Base-by-base conservation (phyloP, 2,329 filamentous ascomycete species). In the Colletotrichum caudatum region DNA sequence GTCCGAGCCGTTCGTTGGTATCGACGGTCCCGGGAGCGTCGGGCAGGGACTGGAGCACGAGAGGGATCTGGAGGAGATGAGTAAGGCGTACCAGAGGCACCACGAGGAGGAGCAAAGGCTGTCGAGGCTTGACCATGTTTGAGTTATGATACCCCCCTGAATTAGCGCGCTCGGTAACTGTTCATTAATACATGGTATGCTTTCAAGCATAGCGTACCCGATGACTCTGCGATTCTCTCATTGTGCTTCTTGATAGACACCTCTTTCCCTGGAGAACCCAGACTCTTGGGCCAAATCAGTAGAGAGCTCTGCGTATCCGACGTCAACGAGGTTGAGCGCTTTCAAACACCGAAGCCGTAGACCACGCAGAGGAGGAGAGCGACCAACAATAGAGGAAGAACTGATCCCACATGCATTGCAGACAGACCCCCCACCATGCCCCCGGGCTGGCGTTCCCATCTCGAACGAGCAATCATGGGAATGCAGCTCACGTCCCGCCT, bases 71-170 rank as follows among this genome's bases (percentile, higher is more conserved):
- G 72, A 67, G 66, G 66, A 71, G 70, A 33, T 73, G 20, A 68
- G 66, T 39, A 71, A 73, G 46, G 73, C 66, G 20, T 72, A 74
- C 12, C 67, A 60, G 29, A 62, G 53, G 37, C 67, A 71, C 39
- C 44, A 61, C 35, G 60, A 61, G 60, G 63, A 73, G 71, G 62
- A 62, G 70, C 39, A 57, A 20, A 26, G 66, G 50, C n/a, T 35
- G 2, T 65, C 60, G 33, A 56, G 61, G n/a, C 59, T 64, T 37
- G 65, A 69, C 46, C 59, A 50, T 29, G 48, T 46, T 71, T 58
- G 14, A 57, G 18, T 3, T 9, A 46, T 37, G 41, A 57, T 71
- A 67, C 51, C 44, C 26, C 58, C 58, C 65, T 23, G 5, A 29
- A 60, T 26, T 60, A 60, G 39, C 46, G 23, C 48, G 29, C n/a